Conservation (phyloP, 2,329 filamentous ascomycete species). For the Zymoseptoria passerinii region DNA sequence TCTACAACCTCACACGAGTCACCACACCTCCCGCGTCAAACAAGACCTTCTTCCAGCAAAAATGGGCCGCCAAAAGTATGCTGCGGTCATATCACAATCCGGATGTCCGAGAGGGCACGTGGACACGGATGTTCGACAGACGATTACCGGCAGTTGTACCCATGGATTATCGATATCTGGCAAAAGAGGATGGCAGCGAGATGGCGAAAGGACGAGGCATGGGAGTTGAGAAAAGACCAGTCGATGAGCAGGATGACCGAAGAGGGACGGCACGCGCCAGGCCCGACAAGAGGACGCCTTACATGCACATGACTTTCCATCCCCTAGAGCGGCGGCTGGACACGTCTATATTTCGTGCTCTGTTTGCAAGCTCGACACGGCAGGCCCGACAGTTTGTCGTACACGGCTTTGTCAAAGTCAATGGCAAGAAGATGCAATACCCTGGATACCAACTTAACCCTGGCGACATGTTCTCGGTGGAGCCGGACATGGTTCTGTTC, state of each 20-base stretch:
- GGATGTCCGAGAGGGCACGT: conserved; percentile 84
- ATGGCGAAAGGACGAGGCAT: conserved; percentile 76
- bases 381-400: conserved; percentile 92
- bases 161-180: conserved; percentile 75
- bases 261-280: conserved; percentile 10
- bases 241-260: conserved; percentile 9
- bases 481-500: conserved; percentile 77
- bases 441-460: conserved; percentile 93
- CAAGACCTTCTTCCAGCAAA: conserved; percentile 91
- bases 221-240: conserved; percentile 44
- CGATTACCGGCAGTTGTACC: conserved; percentile 74
- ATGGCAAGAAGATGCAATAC: conserved; percentile 93
- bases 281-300: conserved; percentile 56
- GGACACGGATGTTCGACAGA: conserved; percentile 85
- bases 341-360: conserved; percentile 83
- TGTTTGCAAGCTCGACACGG: conserved; percentile 88
- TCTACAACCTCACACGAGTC: conserved; percentile 71
- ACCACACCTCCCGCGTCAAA: conserved; percentile 36
- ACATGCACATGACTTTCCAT: conserved; percentile 93
- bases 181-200: conserved; percentile 70
- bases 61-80: conserved; percentile 83
- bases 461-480: conserved; percentile 96
- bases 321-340: conserved; percentile 86
- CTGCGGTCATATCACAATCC: conserved; percentile 89
- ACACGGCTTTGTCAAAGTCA: conserved; percentile 89